Evolutionary conservation across 1,139 yeast genomes (phyloP).

Genomic region (Yamadazyma pseudoaaseri): DNA sequence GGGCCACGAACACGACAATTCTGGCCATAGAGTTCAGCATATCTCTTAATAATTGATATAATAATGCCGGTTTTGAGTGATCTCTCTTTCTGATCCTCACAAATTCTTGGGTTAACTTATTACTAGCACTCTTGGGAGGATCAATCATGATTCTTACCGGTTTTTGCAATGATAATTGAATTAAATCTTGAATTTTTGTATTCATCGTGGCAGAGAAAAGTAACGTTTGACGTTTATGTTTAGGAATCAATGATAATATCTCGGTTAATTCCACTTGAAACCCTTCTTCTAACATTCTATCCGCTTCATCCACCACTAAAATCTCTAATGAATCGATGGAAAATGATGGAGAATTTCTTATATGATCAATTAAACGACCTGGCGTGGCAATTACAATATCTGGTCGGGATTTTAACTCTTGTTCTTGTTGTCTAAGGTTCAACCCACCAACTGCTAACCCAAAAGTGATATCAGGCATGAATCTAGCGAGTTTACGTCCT

Average conservation of each 20-base stretch:
- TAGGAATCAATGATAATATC: slow-evolving; percentile 80
- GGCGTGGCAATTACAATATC: slow-evolving; percentile 98
- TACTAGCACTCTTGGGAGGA: slow-evolving; percentile 92
- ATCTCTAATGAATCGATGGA: slow-evolving; percentile 89
- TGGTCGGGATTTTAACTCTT: slow-evolving; percentile 85
- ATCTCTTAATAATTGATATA: slow-evolving; percentile 67
- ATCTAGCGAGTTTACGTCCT: slow-evolving; percentile 80
- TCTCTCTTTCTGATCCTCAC: slow-evolving; percentile 93
- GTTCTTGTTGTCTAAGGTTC: slow-evolving; percentile 92
- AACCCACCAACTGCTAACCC: slow-evolving; percentile 98
- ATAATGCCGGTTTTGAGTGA: slow-evolving; percentile 73
- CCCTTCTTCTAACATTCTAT: slow-evolving; percentile 98
- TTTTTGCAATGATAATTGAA: slow-evolving; percentile 79
- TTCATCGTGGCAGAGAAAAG: slow-evolving; percentile 98
- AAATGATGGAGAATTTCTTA: slow-evolving; percentile 91
- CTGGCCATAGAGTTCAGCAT: slow-evolving; percentile 64
- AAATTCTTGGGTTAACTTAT: slow-evolving; percentile 85
- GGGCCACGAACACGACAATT: slow-evolving; percentile 84
- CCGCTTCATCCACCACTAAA: slow-evolving; percentile 95
- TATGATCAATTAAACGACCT: slow-evolving; percentile 95
- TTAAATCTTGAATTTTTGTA: slow-evolving; percentile 81
- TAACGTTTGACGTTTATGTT: slow-evolving; percentile 83
- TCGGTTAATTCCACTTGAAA: slow-evolving; percentile 94
- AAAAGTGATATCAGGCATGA: slow-evolving; percentile 69
- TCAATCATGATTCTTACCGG: slow-evolving; percentile 96